Base-by-base conservation (phyloP, 1,284 basidiomycete species). In the Lentinus polychrous region DNA sequence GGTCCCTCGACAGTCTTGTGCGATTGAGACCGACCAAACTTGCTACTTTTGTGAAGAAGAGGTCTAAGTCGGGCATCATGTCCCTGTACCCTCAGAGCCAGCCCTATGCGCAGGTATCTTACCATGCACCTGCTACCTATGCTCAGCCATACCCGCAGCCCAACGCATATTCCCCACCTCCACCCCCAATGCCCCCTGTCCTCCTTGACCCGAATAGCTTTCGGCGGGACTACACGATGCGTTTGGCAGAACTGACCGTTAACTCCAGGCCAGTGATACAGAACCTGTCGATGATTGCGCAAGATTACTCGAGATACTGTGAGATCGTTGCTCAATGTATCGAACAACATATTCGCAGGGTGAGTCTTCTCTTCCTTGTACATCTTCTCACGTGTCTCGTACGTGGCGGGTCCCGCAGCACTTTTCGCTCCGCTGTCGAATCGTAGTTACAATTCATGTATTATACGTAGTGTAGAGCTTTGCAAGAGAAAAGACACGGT, bases 221-320 rank as follows among this genome's bases (percentile, higher is more conserved):
- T 68, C 86, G 91, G 57, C 80, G 81, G 68, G 86, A 91, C 66
- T 93, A 87, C 68, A 68, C 79, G 54, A 67, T 73, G 43, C 86
- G 91, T 51, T 82, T 98, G 51, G 75, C 82, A 60, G 81, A 88
- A 57, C 83, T 99, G 53, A 94, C 86, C 37, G 85, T 95, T 74
- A 99, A 99, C 70, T 96, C 94, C 57, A 87, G 94, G 63, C 91
- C 93, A 12, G 86, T 97, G 56, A 99, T 99, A 59, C 94, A 95
- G 69, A 81, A 81, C 53, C 72, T 99, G n/a, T 98, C 95, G 24
- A 82, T 95, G 74, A 81, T 93, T 60, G 94, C 96, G 32, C 88
- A 93, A 72, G 88, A 95, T 52, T 85, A 89, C 63, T 73, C 81
- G 48, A 82, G 87, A 53, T 76, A 85, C 69, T 83, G 90, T 55